A percentile compares a stretch with the other conserved stretches of the same genome.
Conservation (phyloP, 768 basidiomycete species). For the Vararia minispora region DNA sequence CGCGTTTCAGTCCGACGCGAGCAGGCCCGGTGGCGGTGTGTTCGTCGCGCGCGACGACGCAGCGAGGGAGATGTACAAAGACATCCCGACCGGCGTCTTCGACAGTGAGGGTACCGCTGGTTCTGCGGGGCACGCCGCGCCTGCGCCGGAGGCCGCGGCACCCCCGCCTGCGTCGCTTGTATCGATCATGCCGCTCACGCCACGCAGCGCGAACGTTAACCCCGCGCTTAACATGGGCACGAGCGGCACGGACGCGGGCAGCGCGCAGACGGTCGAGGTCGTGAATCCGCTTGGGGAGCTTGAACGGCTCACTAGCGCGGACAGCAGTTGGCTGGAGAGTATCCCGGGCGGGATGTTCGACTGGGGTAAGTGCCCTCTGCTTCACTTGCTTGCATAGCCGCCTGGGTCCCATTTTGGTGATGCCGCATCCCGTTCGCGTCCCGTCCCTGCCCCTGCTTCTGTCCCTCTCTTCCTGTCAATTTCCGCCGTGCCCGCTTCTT, state of each 20-base stretch:
- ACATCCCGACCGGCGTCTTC: constrained; percentile 49
- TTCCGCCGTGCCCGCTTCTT: no score
- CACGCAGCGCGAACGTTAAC: constrained; percentile 50
- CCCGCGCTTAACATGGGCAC: constrained; percentile 52
- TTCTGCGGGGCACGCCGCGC: constrained; percentile 6
- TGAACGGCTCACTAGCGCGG: constrained; percentile 55
- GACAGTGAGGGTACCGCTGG: constrained; percentile 27
- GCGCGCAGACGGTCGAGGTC: constrained; percentile 52
- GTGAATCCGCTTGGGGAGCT: constrained; percentile 55
- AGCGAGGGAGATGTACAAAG: constrained; percentile 18
- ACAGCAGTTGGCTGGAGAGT: constrained; percentile 63
- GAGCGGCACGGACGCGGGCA: constrained; percentile 21
- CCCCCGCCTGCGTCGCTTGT: constrained; percentile 27
- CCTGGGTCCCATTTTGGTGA: no score
- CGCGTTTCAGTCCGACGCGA: constrained; percentile 69
- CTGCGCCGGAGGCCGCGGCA: constrained; percentile 3
- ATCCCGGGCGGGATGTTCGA: constrained; percentile 82
- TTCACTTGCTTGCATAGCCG: no score
- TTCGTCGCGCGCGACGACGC: constrained; percentile 47
- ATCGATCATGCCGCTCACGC: constrained; percentile 40
- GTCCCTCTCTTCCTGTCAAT: no score
- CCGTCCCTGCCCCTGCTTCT: no score
- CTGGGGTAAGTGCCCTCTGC: constrained; percentile 46
- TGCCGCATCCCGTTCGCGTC: no score
- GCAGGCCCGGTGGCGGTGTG: constrained; percentile 78